Base-by-base conservation (phyloP, 2,329 filamentous ascomycete genomes). In the Fusarium begoniae region DNA sequence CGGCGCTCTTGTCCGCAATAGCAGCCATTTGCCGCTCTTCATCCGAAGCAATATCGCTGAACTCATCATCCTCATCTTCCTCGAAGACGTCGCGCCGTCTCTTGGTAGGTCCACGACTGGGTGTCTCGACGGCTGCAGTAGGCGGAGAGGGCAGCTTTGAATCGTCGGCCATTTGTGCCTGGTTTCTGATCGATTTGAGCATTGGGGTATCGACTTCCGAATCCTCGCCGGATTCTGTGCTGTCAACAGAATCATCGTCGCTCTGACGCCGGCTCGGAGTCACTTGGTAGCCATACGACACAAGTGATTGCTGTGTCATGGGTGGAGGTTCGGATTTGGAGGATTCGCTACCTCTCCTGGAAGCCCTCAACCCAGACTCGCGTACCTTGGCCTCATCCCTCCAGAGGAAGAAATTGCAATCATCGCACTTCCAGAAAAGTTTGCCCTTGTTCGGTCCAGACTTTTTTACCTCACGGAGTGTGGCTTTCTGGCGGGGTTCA, bases 391-490 rank as follows among this genome's bases (percentile, higher is more conserved):
- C 84, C 3, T 80, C 79, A 13, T 86, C 82, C n/a, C 81, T 79
- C 82, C 83, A 87, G 28, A 87, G 73, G 66, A 86, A 88, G 74
- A 87, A 86, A 12, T 75, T 61, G 76, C 86, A 88, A 53, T 80
- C 79, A 12, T 79, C 78, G 74, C 86, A 87, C 15, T 79, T 81
- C 78, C 82, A 86, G 75, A 86, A 87, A 56, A 78, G 80, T 56
- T 79, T 82, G 30, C 85, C 85, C 50, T 82, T 79, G 75, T 86
- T 87, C 30, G 69, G 72, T 3, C 78, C 77, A 8, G 82, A 73
- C 64, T 84, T 86, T 57, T 80, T 82, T 37, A 83, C 82, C 57
- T 81, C 79, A n/a, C 80, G 77, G 41, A 80, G 78, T 15, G 75
- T 72, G 12, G 85, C 84, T 32, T 75, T 78, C 32, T 78, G 76